Evolutionary conservation across 345 rosid genomes (phyloP), one percentile per base, ranked within the genome.

Genomic region (Arabidopsis arenosa): DNA sequence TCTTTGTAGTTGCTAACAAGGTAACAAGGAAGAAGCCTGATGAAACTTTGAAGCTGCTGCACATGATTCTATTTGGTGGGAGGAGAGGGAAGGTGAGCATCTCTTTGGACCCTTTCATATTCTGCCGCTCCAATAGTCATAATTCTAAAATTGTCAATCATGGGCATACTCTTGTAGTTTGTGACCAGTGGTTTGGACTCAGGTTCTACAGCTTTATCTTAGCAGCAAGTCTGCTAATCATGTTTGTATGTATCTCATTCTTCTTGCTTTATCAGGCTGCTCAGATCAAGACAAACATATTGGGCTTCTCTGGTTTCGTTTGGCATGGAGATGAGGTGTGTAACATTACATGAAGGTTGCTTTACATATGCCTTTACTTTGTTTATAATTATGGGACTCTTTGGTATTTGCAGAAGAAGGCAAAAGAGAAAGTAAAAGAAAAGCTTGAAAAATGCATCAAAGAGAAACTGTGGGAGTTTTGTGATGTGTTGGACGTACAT

Each of bases 321-420:
- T 94, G 97, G 97, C 95, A 79, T 84, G 95, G 84, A 68, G 84
- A 94, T 70, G 97, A 92, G 98, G 98, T 94, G 83, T 9, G 72
- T n/a, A 45, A 56, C 10, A 52, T 63, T 30, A 70, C 48, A 17
- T 28, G 14, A 40, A 30, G 3, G 39, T 63, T 70, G 8, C 21
- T 48, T 64, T 70, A 64, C 18, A 36, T 51, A 54, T 30, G 64
- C 37, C 45, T 51, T 37, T 70, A 10, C 37, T 28, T 48, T 4
- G 51, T 64, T 3, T 56, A 45, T 70, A 77, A 45, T 55, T 17
- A 9, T 76, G 52, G 53, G 52, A n/a, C 26, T 56, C 53, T 63
- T 55, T 56, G 45, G 32, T 70, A 39, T 76, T 72, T 84, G 72
- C 86, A 94, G 98, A 93, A 89, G 80, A 94, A 92, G 73, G 92